These are phyloP conservation scores for Apiotrichum veenhuisii DNA, from an alignment of 1,284 basidiomycete genomes.

Conservation along the genomic window DNA sequence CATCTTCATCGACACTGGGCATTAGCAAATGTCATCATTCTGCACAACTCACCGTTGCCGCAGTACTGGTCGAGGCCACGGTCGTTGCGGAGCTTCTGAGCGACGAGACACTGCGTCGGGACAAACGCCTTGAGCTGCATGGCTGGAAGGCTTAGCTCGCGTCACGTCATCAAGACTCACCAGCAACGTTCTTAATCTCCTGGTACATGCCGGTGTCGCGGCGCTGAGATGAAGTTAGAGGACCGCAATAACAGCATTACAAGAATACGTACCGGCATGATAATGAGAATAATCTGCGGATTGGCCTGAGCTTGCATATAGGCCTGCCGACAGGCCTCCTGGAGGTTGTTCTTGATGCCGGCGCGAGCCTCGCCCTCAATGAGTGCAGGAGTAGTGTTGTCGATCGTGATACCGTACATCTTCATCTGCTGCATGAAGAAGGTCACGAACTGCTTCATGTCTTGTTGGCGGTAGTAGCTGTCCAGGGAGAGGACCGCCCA, in stretches of 20 bases:
- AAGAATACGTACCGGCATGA: conserved; percentile 34
- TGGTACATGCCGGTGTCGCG: conserved; percentile 47
- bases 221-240: conserved; percentile 16
- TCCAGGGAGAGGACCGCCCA: conserved; percentile 48
- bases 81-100: conserved; percentile 42
- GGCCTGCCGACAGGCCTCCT: conserved; percentile 29
- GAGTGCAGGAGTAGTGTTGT: conserved; percentile 25
- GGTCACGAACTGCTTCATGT: conserved; percentile 21
- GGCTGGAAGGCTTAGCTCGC: not conserved
- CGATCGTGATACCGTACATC: conserved; percentile 26
- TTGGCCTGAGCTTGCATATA: conserved; percentile 30
- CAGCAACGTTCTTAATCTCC: conserved; percentile 47
- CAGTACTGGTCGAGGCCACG: conserved; percentile 52
- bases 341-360: conserved; percentile 10
- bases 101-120: conserved; percentile 46
- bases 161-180: not conserved
- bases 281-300: conserved; percentile 46
- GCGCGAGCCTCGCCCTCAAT: not conserved
- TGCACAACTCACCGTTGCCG: conserved; percentile 41
- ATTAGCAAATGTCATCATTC: conserved; percentile 5
- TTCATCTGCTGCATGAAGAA: conserved; percentile 1
- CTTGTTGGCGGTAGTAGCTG: conserved; percentile 10
- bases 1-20: conserved; percentile 40
- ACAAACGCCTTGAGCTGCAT: conserved; percentile 14
- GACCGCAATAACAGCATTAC: not conserved